Base-by-base conservation (phyloP, 225 moss, liverwort and hornwort genomes). In the Sphagnum tenellum region DNA sequence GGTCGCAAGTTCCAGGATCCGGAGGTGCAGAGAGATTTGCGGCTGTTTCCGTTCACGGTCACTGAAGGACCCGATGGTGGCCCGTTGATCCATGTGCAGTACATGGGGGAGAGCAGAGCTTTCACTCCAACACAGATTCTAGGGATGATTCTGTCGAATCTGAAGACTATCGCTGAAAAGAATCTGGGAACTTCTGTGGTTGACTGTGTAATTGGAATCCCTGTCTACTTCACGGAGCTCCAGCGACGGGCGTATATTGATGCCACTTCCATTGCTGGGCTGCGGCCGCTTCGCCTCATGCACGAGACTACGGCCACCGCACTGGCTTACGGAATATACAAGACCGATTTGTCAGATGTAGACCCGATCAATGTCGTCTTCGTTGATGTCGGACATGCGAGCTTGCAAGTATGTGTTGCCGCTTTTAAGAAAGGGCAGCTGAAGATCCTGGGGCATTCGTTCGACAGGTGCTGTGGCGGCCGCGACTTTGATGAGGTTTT, bases 341-440 rank as follows among this genome's bases (percentile, higher is more conserved):
- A 90, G 77, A 98, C 98, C 0, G 98, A 98, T 73, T 63, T 93
- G 62, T 89, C 98, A 0, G 98, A 98, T 46, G 56, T 82, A 7
- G 98, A 98, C 71, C 89, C 98, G 29, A 73, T 98, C 77, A 98
- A 98, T 71, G 93, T 98, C 61, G 98, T 78, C 48, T 98, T 98
- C 71, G 98, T 93, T 60, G 98, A 98, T 72, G 81, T 98, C 44
- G 98, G 98, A 50, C 98, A 98, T 72, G 93, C 98, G 14, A 93
- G 87, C 77, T 88, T 98, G 98, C 98, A 98, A 79, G 98, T 98
- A 49, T 88, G 89, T 72, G 89, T 98, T 0, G 93, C 84, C 3
- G 90, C 98, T 49, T 98, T 98, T 73, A 93, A 88, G 93, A 98
- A 93, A 71, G 98, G 98, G 1, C 98, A 98, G 82, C 89, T 98